Percentiles rank a stretch among this genome's conserved stretches.
These are phyloP conservation scores for Cardamine occulta DNA, from an alignment of 345 rosid genomes.

Conservation along the genomic window DNA sequence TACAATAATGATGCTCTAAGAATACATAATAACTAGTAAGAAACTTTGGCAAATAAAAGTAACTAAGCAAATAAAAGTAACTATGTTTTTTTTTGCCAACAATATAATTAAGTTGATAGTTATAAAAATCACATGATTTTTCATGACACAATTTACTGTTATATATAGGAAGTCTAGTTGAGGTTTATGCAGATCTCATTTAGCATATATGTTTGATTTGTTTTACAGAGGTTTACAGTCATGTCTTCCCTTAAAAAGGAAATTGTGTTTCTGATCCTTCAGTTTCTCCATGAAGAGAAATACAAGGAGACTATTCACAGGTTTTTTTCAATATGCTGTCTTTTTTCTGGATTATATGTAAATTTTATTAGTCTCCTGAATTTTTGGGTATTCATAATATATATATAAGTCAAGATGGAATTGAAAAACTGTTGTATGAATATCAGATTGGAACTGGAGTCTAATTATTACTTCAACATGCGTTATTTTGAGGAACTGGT, in stretches of 20 bases:
- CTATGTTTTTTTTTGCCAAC: too few relatives aligned
- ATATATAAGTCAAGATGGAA: conserved; percentile 11
- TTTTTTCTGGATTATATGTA: too few relatives aligned
- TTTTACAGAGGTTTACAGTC: conserved; percentile 38
- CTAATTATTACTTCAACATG: conserved; percentile 85
- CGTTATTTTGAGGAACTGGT: conserved; percentile 84
- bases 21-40: too few relatives aligned
- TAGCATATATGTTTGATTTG: conserved; percentile 24
- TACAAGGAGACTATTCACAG: conserved; percentile 77
- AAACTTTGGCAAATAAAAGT: not conserved
- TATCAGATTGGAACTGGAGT: conserved; percentile 84
- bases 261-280: conserved; percentile 87
- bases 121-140: not conserved
- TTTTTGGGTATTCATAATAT: not conserved
- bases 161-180: not conserved
- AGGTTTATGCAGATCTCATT: conserved; percentile 43
- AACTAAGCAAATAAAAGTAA: not conserved
- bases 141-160: not conserved
- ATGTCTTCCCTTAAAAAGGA: conserved; percentile 88
- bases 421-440: conserved; percentile 12
- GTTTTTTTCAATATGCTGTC: conserved; percentile 36
- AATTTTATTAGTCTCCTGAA: too few relatives aligned
- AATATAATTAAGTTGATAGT: too few relatives aligned
- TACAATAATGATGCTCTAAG: too few relatives aligned
- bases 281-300: conserved; percentile 89